Evolutionary conservation across 371 early-diverging fungal species (phyloP).

Genomic region (Parasitella parasitica): DNA sequence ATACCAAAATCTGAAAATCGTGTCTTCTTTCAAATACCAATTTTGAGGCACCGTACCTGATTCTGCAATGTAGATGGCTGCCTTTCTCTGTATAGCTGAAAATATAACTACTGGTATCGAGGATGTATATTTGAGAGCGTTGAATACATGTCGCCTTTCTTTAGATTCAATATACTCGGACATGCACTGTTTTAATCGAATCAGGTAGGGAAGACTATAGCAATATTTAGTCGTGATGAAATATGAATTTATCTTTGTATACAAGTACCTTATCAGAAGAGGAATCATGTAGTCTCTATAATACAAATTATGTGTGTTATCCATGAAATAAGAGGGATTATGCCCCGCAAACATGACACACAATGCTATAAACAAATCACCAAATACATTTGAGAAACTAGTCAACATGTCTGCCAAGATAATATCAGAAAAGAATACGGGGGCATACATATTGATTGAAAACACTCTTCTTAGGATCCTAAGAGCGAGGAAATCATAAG

Average conservation of each 20-base stretch:
- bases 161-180: slow-evolving; percentile 67
- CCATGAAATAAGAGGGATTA: slow-evolving; percentile 27
- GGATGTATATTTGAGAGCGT: slow-evolving; percentile 84
- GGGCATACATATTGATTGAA: slow-evolving; percentile 49
- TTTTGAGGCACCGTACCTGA: slow-evolving; percentile 34
- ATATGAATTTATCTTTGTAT: neutral
- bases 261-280: slow-evolving; percentile 57
- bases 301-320: slow-evolving; percentile 36
- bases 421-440: slow-evolving; percentile 81
- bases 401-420: slow-evolving; percentile 93
- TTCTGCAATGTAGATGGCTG: slow-evolving; percentile 34
- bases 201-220: slow-evolving; percentile 73
- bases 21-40: slow-evolving; percentile 43
- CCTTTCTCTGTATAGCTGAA: slow-evolving; percentile 64
- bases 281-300: slow-evolving; percentile 56
- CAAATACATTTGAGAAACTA: slow-evolving; percentile 85
- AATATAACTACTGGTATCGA: slow-evolving; percentile 85
- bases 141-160: slow-evolving; percentile 73
- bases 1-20: slow-evolving; percentile 47
- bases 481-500: neutral
- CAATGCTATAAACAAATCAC: slow-evolving; percentile 70
- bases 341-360: slow-evolving; percentile 51
- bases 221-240: neutral
- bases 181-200: slow-evolving; percentile 87
- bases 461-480: slow-evolving; percentile 44